Evolutionary conservation across 805 yeast genomes (phyloP).

Genomic region (Saccharomycopsis sp.): DNA sequence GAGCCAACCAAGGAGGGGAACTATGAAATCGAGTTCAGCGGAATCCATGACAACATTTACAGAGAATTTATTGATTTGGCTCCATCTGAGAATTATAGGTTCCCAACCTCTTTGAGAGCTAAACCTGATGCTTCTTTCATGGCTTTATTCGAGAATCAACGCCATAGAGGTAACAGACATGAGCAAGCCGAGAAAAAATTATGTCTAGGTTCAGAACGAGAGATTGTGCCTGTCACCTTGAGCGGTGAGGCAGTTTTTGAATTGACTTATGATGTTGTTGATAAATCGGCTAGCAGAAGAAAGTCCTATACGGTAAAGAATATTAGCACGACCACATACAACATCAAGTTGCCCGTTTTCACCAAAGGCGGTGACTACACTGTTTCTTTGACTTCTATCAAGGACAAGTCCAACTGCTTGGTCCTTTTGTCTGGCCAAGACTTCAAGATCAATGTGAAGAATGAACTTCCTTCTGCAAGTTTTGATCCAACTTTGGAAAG

Average conservation of each 20-base stretch:
- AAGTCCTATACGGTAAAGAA: conserved; percentile 34
- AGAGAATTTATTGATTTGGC: conserved; percentile 31
- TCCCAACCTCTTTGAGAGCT: conserved; percentile 62
- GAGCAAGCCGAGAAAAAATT: conserved; percentile 26
- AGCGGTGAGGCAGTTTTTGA: conserved; percentile 77
- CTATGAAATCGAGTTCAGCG: conserved; percentile 62
- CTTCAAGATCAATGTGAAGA: conserved; percentile 56
- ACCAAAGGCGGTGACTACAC: conserved; percentile 65
- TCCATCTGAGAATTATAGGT: conserved; percentile 39
- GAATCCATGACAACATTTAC: conserved; percentile 57
- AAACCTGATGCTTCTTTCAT: conserved; percentile 46
- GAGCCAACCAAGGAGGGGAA: conserved; percentile 76
- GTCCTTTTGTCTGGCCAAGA: conserved; percentile 62
- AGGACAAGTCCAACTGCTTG: conserved; percentile 71
- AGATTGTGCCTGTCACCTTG: conserved; percentile 44
- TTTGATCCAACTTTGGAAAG: conserved; percentile 25
- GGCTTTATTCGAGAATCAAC: conserved; percentile 20
- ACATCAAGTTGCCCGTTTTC: conserved; percentile 47
- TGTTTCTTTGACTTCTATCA: conserved; percentile 52
- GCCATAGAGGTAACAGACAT: conserved; percentile 11
- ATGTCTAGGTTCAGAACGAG: conserved; percentile 40
- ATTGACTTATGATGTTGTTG: conserved; percentile 59
- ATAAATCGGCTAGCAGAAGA: conserved; percentile 42
- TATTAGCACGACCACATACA: conserved; percentile 30
- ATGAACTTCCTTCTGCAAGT: conserved; percentile 54